Percentiles rank a stretch among this genome's conserved stretches.
Evolutionary conservation across 441 rosid species (phyloP).

Genomic region (Mallotus repandus): DNA sequence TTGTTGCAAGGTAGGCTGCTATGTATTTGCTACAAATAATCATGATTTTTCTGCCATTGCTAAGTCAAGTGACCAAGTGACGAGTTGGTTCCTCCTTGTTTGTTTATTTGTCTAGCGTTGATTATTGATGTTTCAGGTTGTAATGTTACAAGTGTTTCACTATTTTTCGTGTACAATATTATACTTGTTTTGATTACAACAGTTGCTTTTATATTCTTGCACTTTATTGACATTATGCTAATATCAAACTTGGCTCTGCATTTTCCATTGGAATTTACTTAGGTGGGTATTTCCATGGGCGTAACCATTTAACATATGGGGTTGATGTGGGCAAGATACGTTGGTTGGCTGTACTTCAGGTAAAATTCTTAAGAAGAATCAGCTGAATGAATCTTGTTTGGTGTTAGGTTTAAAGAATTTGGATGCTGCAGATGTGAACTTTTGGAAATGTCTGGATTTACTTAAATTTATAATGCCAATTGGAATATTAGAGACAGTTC

Average conservation of each 20-base stretch:
- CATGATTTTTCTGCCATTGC: neutral
- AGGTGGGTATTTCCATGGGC: conserved; percentile 69
- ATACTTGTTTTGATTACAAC: conserved; percentile 1
- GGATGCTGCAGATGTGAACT: neutral
- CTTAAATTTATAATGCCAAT: conserved; percentile 2
- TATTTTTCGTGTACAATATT: conserved; percentile 3
- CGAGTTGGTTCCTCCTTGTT: neutral
- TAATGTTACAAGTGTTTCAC: too few relatives aligned
- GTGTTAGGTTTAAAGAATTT: neutral
- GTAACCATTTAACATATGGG: conserved; percentile 48
- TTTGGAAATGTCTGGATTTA: conserved; percentile 2
- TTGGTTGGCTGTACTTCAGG: conserved; percentile 63
- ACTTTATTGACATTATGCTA: neutral
- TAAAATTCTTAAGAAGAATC: conserved; percentile 17
- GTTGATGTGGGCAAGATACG: conserved; percentile 54
- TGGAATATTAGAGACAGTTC: conserved; percentile 4
- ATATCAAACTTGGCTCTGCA: neutral
- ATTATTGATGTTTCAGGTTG: neutral
- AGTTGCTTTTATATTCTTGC: neutral
- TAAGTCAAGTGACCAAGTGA: neutral
- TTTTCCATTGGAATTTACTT: conserved; percentile 9
- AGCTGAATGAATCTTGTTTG: neutral
- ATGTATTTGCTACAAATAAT: neutral
- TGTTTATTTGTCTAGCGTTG: neutral
- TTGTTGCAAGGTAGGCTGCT: conserved; percentile 50